Base-by-base conservation (phyloP, 2,329 filamentous ascomycete species). In the Lasiodiplodia sp. region DNA sequence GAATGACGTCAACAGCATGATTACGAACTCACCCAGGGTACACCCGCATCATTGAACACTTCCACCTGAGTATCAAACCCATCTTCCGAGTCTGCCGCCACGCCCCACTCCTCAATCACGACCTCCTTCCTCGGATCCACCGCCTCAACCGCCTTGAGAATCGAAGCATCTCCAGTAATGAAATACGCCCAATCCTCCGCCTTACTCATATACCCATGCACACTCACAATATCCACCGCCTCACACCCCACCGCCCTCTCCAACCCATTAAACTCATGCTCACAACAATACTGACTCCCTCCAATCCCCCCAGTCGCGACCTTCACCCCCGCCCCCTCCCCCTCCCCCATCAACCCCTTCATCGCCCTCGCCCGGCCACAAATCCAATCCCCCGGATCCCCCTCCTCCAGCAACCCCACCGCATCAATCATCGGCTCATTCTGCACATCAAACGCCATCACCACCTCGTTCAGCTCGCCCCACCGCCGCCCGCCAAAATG, bases 91-190 rank as follows among this genome's bases (percentile, higher is more conserved):
- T 55, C 65, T n/a, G 64, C 60, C n/a, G 28, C 56, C 16, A 72
- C 71, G 3, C 71, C 71, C 71, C 71, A 71, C 51, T 71, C 71
- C 55, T 71, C 69, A 4, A 72, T 44, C 69, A 71, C 71, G 11
- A 71, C 68, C 38, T 67, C 53, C 55, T 72, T 71, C 8, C 58
- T 58, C 5, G 55, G 64, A 4, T 21, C 55, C 16, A 7, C 40
- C 16, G 25, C 38, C 14, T 70, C 69, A 8, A 65, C 67, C 21
- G 66, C 38, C 5, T 40, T 21, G 2, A 71, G 37, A 4, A 70
- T 56, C 2, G 68, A 70, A 16, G 64, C 44, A n/a, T 68, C 69
- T 5, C 70, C 70, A 1, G 65, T 69, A 25, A 72, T 67, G 44
- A 68, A 72, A 28, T 71, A 71, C 16, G 67, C 70, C 70, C 70